Conservation (phyloP, 2,329 filamentous ascomycete species). For the Cladorrhinum sp. region DNA sequence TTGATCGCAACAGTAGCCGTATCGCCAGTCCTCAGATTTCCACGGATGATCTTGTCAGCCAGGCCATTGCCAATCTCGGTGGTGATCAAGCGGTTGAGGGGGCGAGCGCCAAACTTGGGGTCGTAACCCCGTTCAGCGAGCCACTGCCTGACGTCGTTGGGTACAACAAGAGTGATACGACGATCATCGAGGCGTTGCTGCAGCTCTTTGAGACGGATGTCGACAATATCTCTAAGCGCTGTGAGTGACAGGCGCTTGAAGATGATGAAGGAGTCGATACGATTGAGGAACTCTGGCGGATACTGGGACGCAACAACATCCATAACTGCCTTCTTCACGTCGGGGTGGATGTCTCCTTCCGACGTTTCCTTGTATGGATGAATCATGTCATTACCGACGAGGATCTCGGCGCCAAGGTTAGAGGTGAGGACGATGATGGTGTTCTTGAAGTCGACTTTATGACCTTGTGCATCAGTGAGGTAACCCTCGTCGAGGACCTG, state of each 20-base stretch:
- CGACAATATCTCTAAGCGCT: slow-evolving; percentile 86
- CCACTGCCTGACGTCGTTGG: slow-evolving; percentile 74
- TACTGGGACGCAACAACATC: slow-evolving; percentile 74
- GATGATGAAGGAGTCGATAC: slow-evolving; percentile 94
- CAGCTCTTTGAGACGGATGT: slow-evolving; percentile 83
- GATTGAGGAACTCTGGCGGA: slow-evolving; percentile 92
- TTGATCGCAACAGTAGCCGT: slow-evolving; percentile 68
- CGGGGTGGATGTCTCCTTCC: slow-evolving; percentile 67
- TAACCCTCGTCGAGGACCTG: slow-evolving; percentile 97
- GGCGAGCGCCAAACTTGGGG: slow-evolving; percentile 84
- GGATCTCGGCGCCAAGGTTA: slow-evolving; percentile 88
- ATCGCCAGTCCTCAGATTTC: slow-evolving; percentile 73
- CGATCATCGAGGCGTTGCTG: slow-evolving; percentile 80
- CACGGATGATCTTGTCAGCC: slow-evolving; percentile 88
- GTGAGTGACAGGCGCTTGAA: slow-evolving; percentile 80
- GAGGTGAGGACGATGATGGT: slow-evolving; percentile 96
- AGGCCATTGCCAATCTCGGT: slow-evolving; percentile 86
- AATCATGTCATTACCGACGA: slow-evolving; percentile 70
- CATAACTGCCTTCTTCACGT: slow-evolving; percentile 78
- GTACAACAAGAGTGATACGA: slow-evolving; percentile 72
- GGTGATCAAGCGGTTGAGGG: slow-evolving; percentile 84
- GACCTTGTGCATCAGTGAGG: slow-evolving; percentile 90
- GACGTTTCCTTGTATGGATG: slow-evolving; percentile 61
- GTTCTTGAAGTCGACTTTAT: slow-evolving; percentile 95
- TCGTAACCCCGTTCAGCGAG: slow-evolving; percentile 88